phyloP scores from a whole-genome alignment of 371 early-diverging fungal genomes.

The Choanephora cucurbitarum region DNA sequence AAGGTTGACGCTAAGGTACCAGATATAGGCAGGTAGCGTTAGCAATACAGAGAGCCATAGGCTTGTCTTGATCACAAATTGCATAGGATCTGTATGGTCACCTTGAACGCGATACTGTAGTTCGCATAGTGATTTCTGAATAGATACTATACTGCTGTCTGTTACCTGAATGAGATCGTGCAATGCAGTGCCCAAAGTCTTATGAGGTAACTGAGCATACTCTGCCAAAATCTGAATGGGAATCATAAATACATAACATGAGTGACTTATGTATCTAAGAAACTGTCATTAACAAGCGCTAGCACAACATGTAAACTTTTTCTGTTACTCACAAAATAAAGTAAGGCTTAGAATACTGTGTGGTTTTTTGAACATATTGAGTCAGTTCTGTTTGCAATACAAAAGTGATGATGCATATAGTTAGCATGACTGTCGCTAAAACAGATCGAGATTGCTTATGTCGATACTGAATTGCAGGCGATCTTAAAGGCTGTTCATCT shows the following conservation, averaged over 20 bases:
- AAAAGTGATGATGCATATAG: conserved; percentile 63
- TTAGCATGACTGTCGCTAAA: conserved; percentile 46
- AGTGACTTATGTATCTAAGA: conserved; percentile 69
- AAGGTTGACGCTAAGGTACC: conserved; percentile 77
- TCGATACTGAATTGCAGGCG: conserved; percentile 10
- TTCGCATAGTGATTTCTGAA: conserved; percentile 18
- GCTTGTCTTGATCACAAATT: conserved; percentile 20
- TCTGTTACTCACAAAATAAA: conserved; percentile 71
- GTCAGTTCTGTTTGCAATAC: conserved; percentile 69
- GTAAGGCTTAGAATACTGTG: conserved; percentile 72
- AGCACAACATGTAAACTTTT: conserved; percentile 6
- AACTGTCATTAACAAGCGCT: neutral
- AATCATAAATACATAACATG: conserved; percentile 66
- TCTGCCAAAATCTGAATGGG: conserved; percentile 65
- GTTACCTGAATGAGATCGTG: neutral
- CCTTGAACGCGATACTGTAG: conserved; percentile 24
- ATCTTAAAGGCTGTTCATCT: conserved; percentile 14
- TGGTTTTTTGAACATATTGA: conserved; percentile 65
- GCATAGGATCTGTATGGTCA: conserved; percentile 1
- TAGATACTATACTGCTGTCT: conserved; percentile 5
- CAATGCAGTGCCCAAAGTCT: too few species aligned
- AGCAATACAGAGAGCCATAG: conserved; percentile 53
- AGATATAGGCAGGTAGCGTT: conserved; percentile 75
- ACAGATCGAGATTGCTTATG: conserved; percentile 26
- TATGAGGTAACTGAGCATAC: conserved; percentile 25